These are phyloP conservation scores for Coniella lustricola DNA, from an alignment of 2,329 filamentous ascomycete genomes.

Conservation along the genomic window DNA sequence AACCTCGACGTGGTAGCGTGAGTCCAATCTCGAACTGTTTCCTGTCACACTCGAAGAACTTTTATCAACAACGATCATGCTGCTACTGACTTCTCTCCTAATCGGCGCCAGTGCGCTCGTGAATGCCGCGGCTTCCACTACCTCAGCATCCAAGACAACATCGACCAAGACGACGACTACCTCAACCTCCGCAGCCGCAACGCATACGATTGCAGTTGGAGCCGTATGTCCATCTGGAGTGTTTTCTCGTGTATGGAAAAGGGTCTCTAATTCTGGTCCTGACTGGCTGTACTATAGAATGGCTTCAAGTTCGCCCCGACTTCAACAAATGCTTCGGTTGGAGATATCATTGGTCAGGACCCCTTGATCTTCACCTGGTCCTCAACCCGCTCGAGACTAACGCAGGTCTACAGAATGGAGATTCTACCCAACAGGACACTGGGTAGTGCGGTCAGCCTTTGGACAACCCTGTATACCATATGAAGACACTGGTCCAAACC, in stretches of 20 bases:
- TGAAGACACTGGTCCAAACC: conserved; percentile 41
- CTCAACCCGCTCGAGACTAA: conserved; percentile 7
- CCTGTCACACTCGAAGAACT: not conserved
- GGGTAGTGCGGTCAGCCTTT: conserved; percentile 55
- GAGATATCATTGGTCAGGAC: conserved; percentile 40
- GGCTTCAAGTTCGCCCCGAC: conserved; percentile 30
- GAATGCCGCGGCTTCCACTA: conserved; percentile 5
- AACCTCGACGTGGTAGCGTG: not conserved
- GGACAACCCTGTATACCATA: conserved; percentile 57
- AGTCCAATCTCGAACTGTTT: not conserved
- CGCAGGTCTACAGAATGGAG: conserved; percentile 37
- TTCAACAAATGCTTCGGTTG: conserved; percentile 30
- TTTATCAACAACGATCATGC: not conserved
- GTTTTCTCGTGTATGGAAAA: not conserved
- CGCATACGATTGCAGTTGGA: conserved; percentile 24
- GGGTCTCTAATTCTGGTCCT: not conserved
- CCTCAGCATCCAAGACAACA: conserved; percentile 4
- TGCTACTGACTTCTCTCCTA: conserved; percentile 9
- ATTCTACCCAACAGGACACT: conserved; percentile 58
- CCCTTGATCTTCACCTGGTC: not conserved
- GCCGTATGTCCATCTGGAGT: conserved; percentile 19
- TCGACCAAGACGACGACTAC: conserved; percentile 16
- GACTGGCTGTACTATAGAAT: conserved; percentile 16
- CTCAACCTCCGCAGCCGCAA: conserved; percentile 17
- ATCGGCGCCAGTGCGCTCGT: conserved; percentile 9